Base-by-base conservation (phyloP, 192 early-diverging fungal species). In the Podila horticola region DNA sequence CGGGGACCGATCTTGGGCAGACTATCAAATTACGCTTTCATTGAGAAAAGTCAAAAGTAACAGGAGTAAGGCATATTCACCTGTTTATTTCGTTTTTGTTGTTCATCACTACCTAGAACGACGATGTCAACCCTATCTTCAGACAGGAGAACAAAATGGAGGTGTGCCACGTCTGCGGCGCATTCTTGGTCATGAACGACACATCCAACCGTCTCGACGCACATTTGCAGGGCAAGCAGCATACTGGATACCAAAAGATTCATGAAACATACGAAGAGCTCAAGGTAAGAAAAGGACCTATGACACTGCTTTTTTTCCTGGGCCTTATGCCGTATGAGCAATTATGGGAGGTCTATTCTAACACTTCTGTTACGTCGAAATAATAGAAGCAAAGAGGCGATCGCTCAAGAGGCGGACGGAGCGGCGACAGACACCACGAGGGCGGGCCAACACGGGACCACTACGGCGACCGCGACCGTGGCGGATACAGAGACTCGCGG, bases 131-230 rank as follows among this genome's bases (percentile, higher is more conserved):
- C 58, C 91, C 91, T 12, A 85, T 92, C 79, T 89, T 90, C 51
- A 88, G 91, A 62, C 89, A 90, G 62, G 93, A 94, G 33, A 91
- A 93, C 71, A 84, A 89, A 24, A 89, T 95, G 85, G 89, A 93
- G 64, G 92, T 96, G 26, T 96, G 95, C 75, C 90, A 93, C 63
- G 92, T 96, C 30, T 96, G 95, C 79, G 92, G 92, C 49, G 95
- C 94, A 8, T 93, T 94, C 49, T 79, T 96, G 64, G 95, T 96
- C 48, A 90, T 92, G 55, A 93, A 94, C 71, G 95, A 96, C 71
- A 90, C 93, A 22, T 88, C 92, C n/a, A 91, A 94, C 72, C 84
- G 93, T 15, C 84, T 94, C 75, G 93, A 93, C 68, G 93, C 94
- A 34, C 95, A 96, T 81, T 86, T 92, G 45, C 89, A 92, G 41